These are phyloP conservation scores for Drechslerella dactyloides DNA, from an alignment of 2,329 filamentous ascomycete species.

Conservation along the genomic window DNA sequence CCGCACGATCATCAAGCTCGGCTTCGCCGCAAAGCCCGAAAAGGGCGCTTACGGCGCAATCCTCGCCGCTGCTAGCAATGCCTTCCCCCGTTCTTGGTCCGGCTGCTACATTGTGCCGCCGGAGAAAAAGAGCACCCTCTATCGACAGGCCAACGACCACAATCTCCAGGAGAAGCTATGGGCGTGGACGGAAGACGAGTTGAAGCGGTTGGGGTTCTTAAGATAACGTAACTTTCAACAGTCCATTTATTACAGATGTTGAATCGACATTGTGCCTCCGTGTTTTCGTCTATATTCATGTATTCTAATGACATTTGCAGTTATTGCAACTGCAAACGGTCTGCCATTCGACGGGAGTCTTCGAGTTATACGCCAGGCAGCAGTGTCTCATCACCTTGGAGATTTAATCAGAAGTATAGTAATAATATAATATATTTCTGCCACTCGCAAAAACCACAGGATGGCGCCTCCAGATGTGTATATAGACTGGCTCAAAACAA, in stretches of 20 bases:
- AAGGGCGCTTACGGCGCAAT: conserved; percentile 23
- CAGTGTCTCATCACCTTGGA: too few species aligned
- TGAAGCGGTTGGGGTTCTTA: conserved; percentile 37
- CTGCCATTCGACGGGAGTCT: too few species aligned
- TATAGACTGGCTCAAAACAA: too few species aligned
- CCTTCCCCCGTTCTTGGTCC: conserved; percentile 41
- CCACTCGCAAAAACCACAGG: too few species aligned
- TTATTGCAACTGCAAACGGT: too few species aligned
- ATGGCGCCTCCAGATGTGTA: too few species aligned
- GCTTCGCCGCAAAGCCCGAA: conserved; percentile 26
- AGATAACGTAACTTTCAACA: background rate
- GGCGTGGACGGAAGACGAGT: conserved; percentile 33
- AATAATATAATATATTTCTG: too few species aligned
- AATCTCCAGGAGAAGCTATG: conserved; percentile 35
- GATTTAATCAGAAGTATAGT: too few species aligned
- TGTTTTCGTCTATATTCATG: too few species aligned
- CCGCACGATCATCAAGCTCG: conserved; percentile 18
- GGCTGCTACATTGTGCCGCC: conserved; percentile 31
- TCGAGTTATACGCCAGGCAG: too few species aligned
- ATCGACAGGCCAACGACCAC: conserved; percentile 24
- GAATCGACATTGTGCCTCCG: background rate
- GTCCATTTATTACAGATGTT: too few species aligned
- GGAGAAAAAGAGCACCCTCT: conserved; percentile 18
- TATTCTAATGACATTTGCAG: too few species aligned
- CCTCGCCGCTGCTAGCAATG: conserved; percentile 27